These are phyloP conservation scores for Grosmannia serpens DNA, from an alignment of 2,329 filamentous ascomycete genomes.

Conservation along the genomic window DNA sequence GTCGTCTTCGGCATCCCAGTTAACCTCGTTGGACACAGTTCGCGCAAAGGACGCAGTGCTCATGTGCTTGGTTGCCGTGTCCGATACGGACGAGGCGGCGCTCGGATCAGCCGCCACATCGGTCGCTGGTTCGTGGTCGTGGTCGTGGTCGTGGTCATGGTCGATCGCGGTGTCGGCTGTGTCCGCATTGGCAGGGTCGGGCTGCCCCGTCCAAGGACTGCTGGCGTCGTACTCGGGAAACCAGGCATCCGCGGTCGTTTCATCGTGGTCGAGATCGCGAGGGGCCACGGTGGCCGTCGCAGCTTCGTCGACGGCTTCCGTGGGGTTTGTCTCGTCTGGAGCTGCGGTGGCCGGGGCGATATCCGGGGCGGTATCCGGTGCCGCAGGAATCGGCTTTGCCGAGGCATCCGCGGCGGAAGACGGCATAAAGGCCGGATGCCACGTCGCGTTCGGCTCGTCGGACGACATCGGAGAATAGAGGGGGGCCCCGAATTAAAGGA, in stretches of 20 bases:
- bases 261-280: not conserved
- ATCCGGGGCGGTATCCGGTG: not conserved
- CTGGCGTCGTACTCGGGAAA: slow-evolving; percentile 14
- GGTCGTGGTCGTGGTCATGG: too few species aligned
- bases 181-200: not conserved
- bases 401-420: slow-evolving; percentile 17
- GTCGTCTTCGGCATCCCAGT: slow-evolving; percentile 45
- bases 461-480: slow-evolving; percentile 25
- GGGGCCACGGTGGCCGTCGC: not conserved
- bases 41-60: slow-evolving; percentile 53
- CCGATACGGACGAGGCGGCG: not conserved
- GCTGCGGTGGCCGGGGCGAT: not conserved
- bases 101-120: not conserved
- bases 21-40: slow-evolving; percentile 51
- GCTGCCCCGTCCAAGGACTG: not conserved
- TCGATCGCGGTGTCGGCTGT: not conserved
- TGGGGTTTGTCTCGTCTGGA: too few species aligned
- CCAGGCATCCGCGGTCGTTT: slow-evolving; percentile 16
- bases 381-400: not conserved
- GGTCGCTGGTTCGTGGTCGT: too few species aligned
- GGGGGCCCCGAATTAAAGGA: not conserved
- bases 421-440: slow-evolving; percentile 42
- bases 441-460: slow-evolving; percentile 30
- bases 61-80: slow-evolving; percentile 33
- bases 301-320: not conserved